phyloP scores from a whole-genome alignment of 345 rosid genomes.

The Salix exigua region DNA sequence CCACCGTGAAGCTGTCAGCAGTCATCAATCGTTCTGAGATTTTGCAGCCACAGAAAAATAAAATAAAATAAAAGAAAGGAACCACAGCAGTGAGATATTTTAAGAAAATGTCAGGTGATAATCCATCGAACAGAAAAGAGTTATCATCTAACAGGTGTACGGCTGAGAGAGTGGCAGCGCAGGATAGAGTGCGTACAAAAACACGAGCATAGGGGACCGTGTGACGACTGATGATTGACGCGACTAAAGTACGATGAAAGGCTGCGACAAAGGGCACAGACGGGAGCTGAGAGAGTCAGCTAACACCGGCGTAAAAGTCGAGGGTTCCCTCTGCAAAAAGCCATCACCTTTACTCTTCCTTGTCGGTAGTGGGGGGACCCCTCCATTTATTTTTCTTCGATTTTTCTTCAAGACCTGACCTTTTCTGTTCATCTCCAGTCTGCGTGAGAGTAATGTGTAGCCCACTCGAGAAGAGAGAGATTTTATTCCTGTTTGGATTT shows the following conservation, averaged over 20 bases:
- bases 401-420: not conserved
- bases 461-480: not conserved
- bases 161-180: not conserved
- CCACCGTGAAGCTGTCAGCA: too few relatives aligned
- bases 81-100: too few relatives aligned
- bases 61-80: too few relatives aligned
- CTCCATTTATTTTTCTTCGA: not conserved
- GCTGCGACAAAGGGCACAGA: constrained; percentile 22
- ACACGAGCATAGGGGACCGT: constrained; percentile 23
- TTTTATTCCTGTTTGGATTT: too few relatives aligned
- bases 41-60: not conserved
- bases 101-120: too few relatives aligned
- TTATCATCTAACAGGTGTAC: constrained; percentile 9
- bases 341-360: constrained; percentile 10
- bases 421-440: not conserved
- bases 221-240: constrained; percentile 18
- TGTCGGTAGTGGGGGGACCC: not conserved
- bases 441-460: not conserved
- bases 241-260: constrained; percentile 60
- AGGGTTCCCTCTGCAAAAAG: constrained; percentile 35
- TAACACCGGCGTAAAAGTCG: constrained; percentile 61
- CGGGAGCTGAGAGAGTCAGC: constrained; percentile 7
- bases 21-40: not conserved
- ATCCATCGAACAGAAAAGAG: not conserved
- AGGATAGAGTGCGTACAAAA: not conserved